Evolutionary conservation across 495 filamentous ascomycete genomes (phyloP).

Genomic region (Aeminium ludgeri): DNA sequence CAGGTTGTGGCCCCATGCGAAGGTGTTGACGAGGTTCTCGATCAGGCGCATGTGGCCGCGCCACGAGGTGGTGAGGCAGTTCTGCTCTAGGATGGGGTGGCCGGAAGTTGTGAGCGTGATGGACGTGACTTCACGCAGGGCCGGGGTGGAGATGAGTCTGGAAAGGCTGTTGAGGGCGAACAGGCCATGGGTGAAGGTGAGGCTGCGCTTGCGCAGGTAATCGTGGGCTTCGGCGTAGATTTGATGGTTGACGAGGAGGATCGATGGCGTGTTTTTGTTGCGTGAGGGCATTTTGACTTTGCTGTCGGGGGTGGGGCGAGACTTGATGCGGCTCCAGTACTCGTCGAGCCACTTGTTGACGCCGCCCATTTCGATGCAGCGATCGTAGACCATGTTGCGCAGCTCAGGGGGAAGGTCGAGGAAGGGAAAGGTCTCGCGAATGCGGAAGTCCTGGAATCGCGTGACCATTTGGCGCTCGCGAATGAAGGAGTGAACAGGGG

Average conservation of each 20-base stretch:
- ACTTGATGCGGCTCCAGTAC: neutral
- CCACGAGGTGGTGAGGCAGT: neutral
- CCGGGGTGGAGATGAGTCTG: constrained; percentile 1
- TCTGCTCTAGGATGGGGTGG: constrained; percentile 6
- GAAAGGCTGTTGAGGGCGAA: constrained; percentile 2
- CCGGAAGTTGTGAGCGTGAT: constrained; percentile 14
- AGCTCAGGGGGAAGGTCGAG: constrained; percentile 14
- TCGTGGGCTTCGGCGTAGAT: constrained; percentile 9
- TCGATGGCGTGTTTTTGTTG: constrained; percentile 10
- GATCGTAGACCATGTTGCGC: constrained; percentile 14
- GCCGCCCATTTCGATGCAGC: constrained; percentile 5
- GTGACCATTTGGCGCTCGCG: too few species aligned
- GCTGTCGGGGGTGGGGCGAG: constrained; percentile 10
- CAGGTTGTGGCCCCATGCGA: constrained; percentile 10
- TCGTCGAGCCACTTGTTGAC: constrained; percentile 8
- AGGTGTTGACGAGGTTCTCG: constrained; percentile 1
- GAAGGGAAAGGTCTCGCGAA: constrained; percentile 10
- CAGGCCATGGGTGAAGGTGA: constrained; percentile 14
- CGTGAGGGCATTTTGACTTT: constrained; percentile 14
- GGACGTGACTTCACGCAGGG: constrained; percentile 6
- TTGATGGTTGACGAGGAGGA: constrained; percentile 16
- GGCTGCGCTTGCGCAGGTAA: neutral
- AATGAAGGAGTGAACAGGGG: too few species aligned
- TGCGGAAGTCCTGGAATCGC: constrained; percentile 3
- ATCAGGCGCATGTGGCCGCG: constrained; percentile 8